Evolutionary conservation across 2,329 filamentous ascomycete species (phyloP), one percentile per base, ranked within the genome.

Genomic region (Ascocoryne sarcoides): DNA sequence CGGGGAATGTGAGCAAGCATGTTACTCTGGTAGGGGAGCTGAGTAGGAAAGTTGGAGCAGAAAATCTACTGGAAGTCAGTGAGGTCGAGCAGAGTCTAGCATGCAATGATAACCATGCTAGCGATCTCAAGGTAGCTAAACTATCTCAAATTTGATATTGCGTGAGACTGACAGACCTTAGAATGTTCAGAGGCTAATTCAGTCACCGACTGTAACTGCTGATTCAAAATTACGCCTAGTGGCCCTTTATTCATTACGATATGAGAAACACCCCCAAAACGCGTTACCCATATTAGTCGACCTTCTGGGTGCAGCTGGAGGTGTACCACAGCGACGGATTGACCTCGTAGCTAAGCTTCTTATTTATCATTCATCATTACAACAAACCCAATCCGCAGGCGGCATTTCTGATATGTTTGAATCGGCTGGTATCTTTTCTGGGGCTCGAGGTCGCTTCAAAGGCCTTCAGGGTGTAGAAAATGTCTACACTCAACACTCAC

Each of bases 391-490:
- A 16, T 71, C 79, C n/a, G 75, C 77, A 2, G 77, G 82, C 8
- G 87, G 86, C 4, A 87, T 95, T 42, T 81, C 87, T 0, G 90
- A 96, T 50, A 77, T 96, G 5, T 96, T 98, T 55, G 89, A 96
- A 56, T 83, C 86, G 0, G 77, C 82, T 0, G 90, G 87, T 4
- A 90, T 98, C 49, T 95, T 98, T 63, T 85, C 86, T 0, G 85
- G 85, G 10, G 88, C 89, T 9, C 75, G 87, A 29, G 86, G 82
- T 56, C 79, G 89, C 4, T 88, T 98, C 62, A 95, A 94, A 57
- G 92, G 92, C 0, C 71, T 98, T 10, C 95, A 96, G 58, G 92
- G 92, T 2, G 92, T 98, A 1, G 93, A 98, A 61, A 98, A 98
- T 54, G 92, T 98, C 19, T 98, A 98, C 61, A 98, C 92, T 0